Evolutionary conservation across 148 eudicot species (phyloP), one percentile per base, ranked within the genome.

Genomic region (Fagopyrum tataricum): DNA sequence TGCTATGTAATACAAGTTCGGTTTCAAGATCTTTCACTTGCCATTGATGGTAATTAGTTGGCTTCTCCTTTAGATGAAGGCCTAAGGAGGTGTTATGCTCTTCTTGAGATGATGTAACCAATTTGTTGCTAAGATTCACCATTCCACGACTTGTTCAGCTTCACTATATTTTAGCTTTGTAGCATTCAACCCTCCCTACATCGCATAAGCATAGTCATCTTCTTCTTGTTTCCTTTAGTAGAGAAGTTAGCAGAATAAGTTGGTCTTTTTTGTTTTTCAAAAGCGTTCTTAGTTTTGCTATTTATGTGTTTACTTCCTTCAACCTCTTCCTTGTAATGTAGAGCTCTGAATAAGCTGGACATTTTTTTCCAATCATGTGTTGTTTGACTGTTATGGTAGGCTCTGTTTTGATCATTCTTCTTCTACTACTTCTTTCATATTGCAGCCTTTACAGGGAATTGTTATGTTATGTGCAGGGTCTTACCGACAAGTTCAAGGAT

Each of bases 401-500:
- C 46, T 64, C 44, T 47, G 8, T 70, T 18, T 53, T 8, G 24
- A 44, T 40, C n/a, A n/a, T n/a, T n/a, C n/a, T n/a, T n/a, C 1
- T 23, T 40, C 46, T 14, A 41, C 18, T 24, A 67, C 40, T 9
- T 6, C 44, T 12, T 72, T 1, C 41, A 31, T 75, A n/a, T 71
- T 5, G 15, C 18, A 49, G 49, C 2, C 15, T 49, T 49, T 1
- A 49, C 13, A 0, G 53, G 13, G 53, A 18, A 12, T 12, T 20
- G 26, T 6, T 55, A 18, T 55, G 61, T 55, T n/a, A 44, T 55
- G 24, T 82, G 81, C 88, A 95, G 99, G 99, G 99, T 39, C 79
- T 95, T 20, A 92, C 99, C 0, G 99, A 95, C 77, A 95, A 87
- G 72, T 95, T 95, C 80, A 95, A 90, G 86, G 97, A 92, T 76